Evolutionary conservation across 2,329 filamentous ascomycete species (phyloP), one percentile per base, ranked within the genome.

Genomic region (Corinectria fuckeliana): DNA sequence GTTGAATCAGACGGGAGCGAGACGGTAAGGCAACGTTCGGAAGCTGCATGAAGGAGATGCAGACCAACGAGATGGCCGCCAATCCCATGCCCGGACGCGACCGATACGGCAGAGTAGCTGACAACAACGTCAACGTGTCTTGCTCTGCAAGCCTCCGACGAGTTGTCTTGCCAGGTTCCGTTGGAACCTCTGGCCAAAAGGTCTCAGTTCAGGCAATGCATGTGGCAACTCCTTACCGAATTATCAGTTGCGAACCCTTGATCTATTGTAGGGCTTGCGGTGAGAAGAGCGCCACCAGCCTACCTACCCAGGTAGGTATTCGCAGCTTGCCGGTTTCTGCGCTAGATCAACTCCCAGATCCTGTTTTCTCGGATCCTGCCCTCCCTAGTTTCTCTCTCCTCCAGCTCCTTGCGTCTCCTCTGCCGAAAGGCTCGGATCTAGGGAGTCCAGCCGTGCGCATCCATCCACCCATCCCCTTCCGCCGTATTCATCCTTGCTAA

Each of bases 1-100:
- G 38, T 59, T 50, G 50, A 45, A 59, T 50, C 55, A 59, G 49
- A 59, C 36, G 50, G 30, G 21, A 54, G 50, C 56, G 55, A 59
- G 26, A 54, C 34, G 45, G 56, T 44, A 44, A 53, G 45, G 44
- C 44, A 38, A 47, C 42, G 39, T 41, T 39, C 54, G 45, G 48
- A 47, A 41, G 10, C 39, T 28, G 39, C 54, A 57, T 57, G 48
- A n/a, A n/a, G 11, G 38, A 47, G 45, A 60, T 25, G 58, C 58
- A 60, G 47, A 48, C 32, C 30, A 34, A 58, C 41, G n/a, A 41
- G 56, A 42, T 25, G 42, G 26, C 34, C 41, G 36, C 58, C 58
- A 61, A 61, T 61, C 49, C 34, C 38, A 25, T 16, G 20, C 34
- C 42, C 10, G 34, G 18, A 49, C 47, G 57, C 47, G 51, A 56